Evolutionary conservation across 345 rosid genomes (phyloP).

Genomic region (Pistacia integerrima): DNA sequence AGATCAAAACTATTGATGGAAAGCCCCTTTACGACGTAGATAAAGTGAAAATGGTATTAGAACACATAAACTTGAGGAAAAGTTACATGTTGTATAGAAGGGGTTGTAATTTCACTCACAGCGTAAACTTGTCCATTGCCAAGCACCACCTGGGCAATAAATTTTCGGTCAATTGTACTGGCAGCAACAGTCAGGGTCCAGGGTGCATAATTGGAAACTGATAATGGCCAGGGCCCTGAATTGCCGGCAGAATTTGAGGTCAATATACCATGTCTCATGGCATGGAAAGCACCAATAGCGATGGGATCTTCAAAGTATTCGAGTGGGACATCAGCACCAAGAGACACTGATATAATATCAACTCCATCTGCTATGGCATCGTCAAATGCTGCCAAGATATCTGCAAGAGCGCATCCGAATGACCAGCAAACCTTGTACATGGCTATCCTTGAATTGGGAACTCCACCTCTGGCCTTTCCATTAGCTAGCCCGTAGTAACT

Average conservation of each 20-base stretch:
- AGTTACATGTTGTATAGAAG: neutral
- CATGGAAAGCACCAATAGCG: conserved; percentile 34
- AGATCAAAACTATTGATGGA: conserved; percentile 19
- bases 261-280: conserved; percentile 30
- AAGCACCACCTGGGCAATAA: conserved; percentile 29
- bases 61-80: neutral
- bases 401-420: conserved; percentile 27
- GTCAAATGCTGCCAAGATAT: conserved; percentile 37
- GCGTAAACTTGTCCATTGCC: conserved; percentile 26
- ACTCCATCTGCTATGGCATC: conserved; percentile 40
- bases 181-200: conserved; percentile 39
- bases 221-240: conserved; percentile 15
- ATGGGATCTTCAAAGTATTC: conserved; percentile 23
- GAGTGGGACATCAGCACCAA: conserved; percentile 12
- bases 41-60: neutral
- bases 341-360: conserved; percentile 33
- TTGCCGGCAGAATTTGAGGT: conserved; percentile 35
- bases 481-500: conserved; percentile 25
- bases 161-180: conserved; percentile 34
- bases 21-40: conserved; percentile 2
- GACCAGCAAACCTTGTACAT: conserved; percentile 39
- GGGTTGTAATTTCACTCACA: conserved; percentile 13
- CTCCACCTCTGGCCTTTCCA: conserved; percentile 30
- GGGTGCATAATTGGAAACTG: conserved; percentile 32
- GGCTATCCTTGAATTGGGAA: conserved; percentile 24